Evolutionary conservation across 1,284 basidiomycete species (phyloP), one percentile per base, ranked within the genome.

Genomic region (Ganoderma multipileum): DNA sequence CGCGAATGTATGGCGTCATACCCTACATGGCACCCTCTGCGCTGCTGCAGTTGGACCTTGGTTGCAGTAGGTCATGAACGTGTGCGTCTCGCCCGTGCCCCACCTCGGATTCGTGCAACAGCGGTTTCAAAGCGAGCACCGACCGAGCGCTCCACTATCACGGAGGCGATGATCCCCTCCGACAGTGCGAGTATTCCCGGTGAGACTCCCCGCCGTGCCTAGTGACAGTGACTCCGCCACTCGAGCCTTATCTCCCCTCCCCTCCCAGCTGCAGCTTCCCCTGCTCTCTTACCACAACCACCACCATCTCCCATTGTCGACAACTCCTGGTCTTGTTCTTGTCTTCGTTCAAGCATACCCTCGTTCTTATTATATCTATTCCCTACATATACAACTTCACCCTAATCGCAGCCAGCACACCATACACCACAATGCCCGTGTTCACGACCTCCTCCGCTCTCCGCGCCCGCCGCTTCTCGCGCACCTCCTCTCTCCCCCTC

Each of bases 111-210:
- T 26, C 38, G 26, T 36, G 47, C 38, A 39, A n/a, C 58, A 14
- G 20, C n/a, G 38, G 33, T n/a, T 52, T 28, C 42, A 41, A 14
- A 39, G 44, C 55, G 23, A 55, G 42, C 59, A 44, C 54, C 66
- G 57, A 63, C 55, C 64, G 54, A 68, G 71, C 69, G 69, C 71
- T 70, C 71, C 71, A 68, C 71, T 57, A 55, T 68, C 60, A 65
- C 66, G 67, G 65, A 59, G 65, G 67, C 69, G 69, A 65, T 68
- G 71, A 72, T 70, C 71, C 62, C 39, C 52, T n/a, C 26, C n/a
- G 41, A 28, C 57, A 39, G 58, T 47, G 38, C 62, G 57, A 55
- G 28, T 55, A 41, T 42, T 44, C 59, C 68, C 26, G 63, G 59
- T 68, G 61, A 52, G 55, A 62, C 52, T 28, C 30, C 38, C 61